A percentile compares a stretch with the other conserved stretches of the same genome.
phyloP scores from a whole-genome alignment of 2,329 filamentous ascomycete genomes.

The Xylaria polymorpha region DNA sequence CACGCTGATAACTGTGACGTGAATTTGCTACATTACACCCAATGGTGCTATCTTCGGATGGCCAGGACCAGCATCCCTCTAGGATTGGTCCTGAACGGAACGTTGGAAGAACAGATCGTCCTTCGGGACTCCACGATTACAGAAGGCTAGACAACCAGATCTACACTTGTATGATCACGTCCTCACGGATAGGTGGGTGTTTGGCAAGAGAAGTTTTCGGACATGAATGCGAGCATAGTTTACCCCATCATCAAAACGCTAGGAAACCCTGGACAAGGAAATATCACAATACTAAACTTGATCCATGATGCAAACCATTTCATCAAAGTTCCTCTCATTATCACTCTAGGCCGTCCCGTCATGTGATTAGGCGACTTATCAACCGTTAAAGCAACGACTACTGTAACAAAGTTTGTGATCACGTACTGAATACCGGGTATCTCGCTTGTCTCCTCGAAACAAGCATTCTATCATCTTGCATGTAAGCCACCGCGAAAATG shows the following conservation, averaged over 20 bases:
- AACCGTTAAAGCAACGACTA: not conserved
- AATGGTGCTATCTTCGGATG: constrained; percentile 80
- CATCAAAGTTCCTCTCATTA: not conserved
- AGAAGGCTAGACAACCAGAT: constrained; percentile 52
- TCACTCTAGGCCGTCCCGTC: not conserved
- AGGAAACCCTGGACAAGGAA: not conserved
- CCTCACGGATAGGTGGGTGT: constrained; percentile 47
- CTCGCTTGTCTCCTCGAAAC: not conserved
- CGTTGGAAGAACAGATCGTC: constrained; percentile 74
- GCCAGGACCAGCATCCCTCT: constrained; percentile 76
- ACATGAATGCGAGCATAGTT: constrained; percentile 43
- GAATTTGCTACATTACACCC: constrained; percentile 55
- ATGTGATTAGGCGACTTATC: not conserved
- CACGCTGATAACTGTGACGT: constrained; percentile 22
- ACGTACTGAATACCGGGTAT: not conserved
- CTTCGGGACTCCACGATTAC: constrained; percentile 49
- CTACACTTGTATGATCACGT: constrained; percentile 41
- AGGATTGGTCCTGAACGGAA: constrained; percentile 83
- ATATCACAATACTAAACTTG: not conserved
- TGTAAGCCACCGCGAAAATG: not conserved
- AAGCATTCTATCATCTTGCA: not conserved
- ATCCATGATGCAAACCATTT: not conserved
- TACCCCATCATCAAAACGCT: not conserved
- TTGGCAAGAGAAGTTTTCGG: constrained; percentile 55
- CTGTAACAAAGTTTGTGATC: not conserved